Conservation (phyloP, 495 filamentous ascomycete species). For the Platismatia glauca region DNA sequence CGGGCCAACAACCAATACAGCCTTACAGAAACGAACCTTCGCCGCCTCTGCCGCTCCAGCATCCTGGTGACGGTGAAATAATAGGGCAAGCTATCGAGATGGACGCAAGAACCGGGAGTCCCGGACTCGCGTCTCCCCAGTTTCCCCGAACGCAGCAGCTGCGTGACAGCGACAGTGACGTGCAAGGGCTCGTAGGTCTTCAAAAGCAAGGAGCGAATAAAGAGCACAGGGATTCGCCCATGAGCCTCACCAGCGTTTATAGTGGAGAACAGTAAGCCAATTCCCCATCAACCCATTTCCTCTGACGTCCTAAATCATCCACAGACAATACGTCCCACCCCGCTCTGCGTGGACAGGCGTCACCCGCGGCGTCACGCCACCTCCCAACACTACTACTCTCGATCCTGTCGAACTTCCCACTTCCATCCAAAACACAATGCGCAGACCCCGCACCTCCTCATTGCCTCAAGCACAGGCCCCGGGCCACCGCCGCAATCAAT, state of each 20-base stretch:
- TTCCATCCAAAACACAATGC: conserved; percentile 26
- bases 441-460: conserved; percentile 30
- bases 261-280: conserved; percentile 59
- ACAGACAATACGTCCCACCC: conserved; percentile 55
- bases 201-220: conserved; percentile 40
- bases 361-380: conserved; percentile 11
- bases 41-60: conserved; percentile 50
- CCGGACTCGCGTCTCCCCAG: conserved; percentile 29
- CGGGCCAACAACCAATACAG: not conserved
- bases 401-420: conserved; percentile 37
- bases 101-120: conserved; percentile 56
- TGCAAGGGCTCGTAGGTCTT: conserved; percentile 58
- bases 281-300: not conserved
- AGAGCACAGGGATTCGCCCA: conserved; percentile 36
- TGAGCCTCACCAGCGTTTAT: conserved; percentile 47
- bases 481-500: conserved; percentile 36
- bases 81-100: conserved; percentile 79
- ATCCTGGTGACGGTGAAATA: conserved; percentile 32
- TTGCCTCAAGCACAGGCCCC: conserved; percentile 26
- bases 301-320: conserved; percentile 25
- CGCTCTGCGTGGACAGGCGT: conserved; percentile 39
- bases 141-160: conserved; percentile 32
- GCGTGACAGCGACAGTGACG: conserved; percentile 58
- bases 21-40: conserved; percentile 37
- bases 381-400: conserved; percentile 17